Base-by-base conservation (phyloP, 2,329 filamentous ascomycete genomes). In the Aureobasidium mangrovei region DNA sequence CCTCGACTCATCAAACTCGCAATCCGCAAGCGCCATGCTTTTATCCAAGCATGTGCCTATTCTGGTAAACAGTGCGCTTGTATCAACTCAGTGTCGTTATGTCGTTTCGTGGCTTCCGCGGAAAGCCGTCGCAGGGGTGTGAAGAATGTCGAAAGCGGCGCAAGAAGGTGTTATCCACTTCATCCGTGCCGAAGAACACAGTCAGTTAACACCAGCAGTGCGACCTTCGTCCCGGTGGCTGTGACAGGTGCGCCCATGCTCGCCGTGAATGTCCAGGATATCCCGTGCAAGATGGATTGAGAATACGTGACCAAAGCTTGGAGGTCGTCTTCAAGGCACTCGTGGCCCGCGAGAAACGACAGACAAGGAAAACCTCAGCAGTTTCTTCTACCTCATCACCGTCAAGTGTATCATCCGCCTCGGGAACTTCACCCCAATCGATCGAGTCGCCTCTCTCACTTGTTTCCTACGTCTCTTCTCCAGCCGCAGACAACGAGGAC, bases 121-220 rank as follows among this genome's bases (percentile, higher is more conserved):
- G 49, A 12, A 53, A 31, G 33, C 49, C 40, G 0, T 53, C 49
- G 0, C 18, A 53, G 24, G 49, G 49, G 7, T 53, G 49, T 31
- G 40, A 53, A 5, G 49, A 53, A 32, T 53, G 49, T 53, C 40
- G 40, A 4, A 43, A 44, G 29, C 29, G 39, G n/a, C 49, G 49
- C 3, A 53, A 53, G 40, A 53, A 53, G 40, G 40, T 42, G 40
- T 5, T 10, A 8, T 40, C 38, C 8, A 18, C n/a, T 12, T 6
- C n/a, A 40, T 10, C n/a, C n/a, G n/a, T 40, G n/a, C 8, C 7
- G 6, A 35, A 12, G 8, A 40, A 10, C 7, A 10, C 7, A 42
- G 6, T 42, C 24, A 18, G 3, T 28, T 42, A 24, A 42, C 40
- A 42, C 26, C 4, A 8, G 27, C 24, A 42, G 26, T 53, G 49